phyloP scores from a whole-genome alignment of 2,329 filamentous ascomycete genomes.

The Albifimbria verrucaria region DNA sequence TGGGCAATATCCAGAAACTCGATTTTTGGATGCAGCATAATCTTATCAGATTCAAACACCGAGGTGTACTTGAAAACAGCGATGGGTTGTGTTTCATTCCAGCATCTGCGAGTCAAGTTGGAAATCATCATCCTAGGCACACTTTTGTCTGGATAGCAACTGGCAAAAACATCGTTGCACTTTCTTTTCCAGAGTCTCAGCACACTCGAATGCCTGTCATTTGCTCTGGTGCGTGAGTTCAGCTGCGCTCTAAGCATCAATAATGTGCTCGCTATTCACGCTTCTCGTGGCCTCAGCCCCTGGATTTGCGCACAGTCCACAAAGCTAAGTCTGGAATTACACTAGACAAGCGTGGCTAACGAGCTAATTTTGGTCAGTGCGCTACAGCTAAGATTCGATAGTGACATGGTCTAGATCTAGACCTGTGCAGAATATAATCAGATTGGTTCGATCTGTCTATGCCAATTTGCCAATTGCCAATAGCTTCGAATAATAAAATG shows the following conservation, averaged over 20 bases:
- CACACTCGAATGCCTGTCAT: neutral
- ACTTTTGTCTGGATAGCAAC: too few species aligned
- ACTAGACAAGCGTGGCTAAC: neutral
- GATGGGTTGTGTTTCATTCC: too few species aligned
- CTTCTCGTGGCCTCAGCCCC: neutral
- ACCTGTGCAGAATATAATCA: too few species aligned
- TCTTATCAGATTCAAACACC: too few species aligned
- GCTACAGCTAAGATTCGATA: neutral
- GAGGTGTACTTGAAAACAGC: too few species aligned
- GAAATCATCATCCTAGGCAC: too few species aligned
- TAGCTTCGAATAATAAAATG: too few species aligned
- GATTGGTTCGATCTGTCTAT: neutral
- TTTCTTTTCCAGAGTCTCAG: neutral
- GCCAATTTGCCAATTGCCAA: neutral
- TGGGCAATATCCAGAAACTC: too few species aligned
- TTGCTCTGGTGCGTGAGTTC: neutral
- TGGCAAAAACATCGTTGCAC: too few species aligned
- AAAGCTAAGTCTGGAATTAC: neutral
- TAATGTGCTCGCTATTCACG: neutral
- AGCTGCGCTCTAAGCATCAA: neutral
- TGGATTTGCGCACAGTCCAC: neutral
- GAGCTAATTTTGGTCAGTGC: neutral
- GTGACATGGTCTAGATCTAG: neutral
- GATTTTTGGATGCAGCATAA: too few species aligned
- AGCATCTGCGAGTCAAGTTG: too few species aligned